Evolutionary conservation across 2,329 filamentous ascomycete species (phyloP).

Genomic region (Hortaea werneckii): DNA sequence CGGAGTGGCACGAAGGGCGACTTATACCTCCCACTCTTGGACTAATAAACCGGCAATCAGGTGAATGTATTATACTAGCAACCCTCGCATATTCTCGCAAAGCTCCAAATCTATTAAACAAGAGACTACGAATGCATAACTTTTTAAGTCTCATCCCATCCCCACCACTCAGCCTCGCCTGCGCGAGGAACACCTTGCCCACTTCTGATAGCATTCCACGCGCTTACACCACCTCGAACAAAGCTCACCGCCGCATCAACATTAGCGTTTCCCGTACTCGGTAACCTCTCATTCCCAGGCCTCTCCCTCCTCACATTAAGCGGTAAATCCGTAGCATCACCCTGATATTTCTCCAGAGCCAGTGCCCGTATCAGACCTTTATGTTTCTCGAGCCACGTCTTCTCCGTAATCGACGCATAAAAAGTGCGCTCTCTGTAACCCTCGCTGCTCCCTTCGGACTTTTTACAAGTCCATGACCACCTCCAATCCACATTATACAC

Average conservation of each 20-base stretch:
- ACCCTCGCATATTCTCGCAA: too few species aligned
- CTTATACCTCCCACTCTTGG: too few species aligned
- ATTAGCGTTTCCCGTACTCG: conserved; percentile 12
- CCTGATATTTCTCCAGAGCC: conserved; percentile 48
- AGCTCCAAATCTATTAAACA: too few species aligned
- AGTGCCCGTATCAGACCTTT: conserved; percentile 48
- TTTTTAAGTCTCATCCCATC: background rate
- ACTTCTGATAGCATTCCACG: conserved; percentile 14
- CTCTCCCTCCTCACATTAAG: conserved; percentile 39
- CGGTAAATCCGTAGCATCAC: conserved; percentile 21
- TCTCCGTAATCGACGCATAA: conserved; percentile 42
- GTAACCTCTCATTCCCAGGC: conserved; percentile 6
- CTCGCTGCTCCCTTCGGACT: conserved; percentile 1
- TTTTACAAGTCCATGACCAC: conserved; percentile 32
- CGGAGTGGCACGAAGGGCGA: too few species aligned
- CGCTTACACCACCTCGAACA: conserved; percentile 14
- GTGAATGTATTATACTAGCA: too few species aligned
- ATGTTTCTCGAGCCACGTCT: conserved; percentile 55
- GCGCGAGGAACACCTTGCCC: background rate
- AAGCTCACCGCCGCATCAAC: conserved; percentile 17
- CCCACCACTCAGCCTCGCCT: background rate
- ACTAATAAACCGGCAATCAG: too few species aligned
- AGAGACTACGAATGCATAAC: too few species aligned
- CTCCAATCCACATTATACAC: conserved; percentile 57
- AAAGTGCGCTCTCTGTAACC: conserved; percentile 21